Evolutionary conservation across 2,329 filamentous ascomycete genomes (phyloP).

Genomic region (Neoascochyta sp.): DNA sequence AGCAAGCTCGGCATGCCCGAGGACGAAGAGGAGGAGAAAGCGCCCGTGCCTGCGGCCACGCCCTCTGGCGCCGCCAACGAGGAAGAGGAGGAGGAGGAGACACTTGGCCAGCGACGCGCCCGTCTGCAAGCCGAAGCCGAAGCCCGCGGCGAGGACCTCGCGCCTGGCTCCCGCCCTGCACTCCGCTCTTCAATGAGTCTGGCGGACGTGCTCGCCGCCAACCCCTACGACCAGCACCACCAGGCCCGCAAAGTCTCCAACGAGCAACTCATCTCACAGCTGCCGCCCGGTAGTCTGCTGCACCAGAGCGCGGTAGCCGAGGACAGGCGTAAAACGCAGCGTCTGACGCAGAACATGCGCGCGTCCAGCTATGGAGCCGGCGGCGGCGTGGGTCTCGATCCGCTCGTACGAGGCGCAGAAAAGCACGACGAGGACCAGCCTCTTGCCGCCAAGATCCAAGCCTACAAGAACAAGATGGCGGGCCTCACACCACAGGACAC

Average conservation of each 20-base stretch:
- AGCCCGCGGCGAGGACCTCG: slow-evolving; percentile 39
- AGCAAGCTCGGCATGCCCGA: slow-evolving; percentile 39
- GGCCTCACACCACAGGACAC: slow-evolving; percentile 11
- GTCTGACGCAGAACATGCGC: slow-evolving; percentile 34
- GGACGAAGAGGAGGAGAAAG: slow-evolving; percentile 11
- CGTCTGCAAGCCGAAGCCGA: slow-evolving; percentile 69
- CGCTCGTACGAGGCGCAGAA: slow-evolving; percentile 22
- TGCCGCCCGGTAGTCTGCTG: slow-evolving; percentile 42
- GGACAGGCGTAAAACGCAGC: slow-evolving; percentile 35
- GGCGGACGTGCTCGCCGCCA: slow-evolving; percentile 59
- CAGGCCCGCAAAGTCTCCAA: slow-evolving; percentile 37
- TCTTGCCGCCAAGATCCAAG: slow-evolving; percentile 34
- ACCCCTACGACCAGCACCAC: slow-evolving; percentile 44
- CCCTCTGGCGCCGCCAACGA: slow-evolving; percentile 14
- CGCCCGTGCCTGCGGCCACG: slow-evolving; percentile 21
- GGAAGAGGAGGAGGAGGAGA: slow-evolving; percentile 63
- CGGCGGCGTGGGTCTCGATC: slow-evolving; percentile 21
- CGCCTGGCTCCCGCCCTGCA: slow-evolving; percentile 26
- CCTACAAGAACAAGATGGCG: slow-evolving; percentile 35
- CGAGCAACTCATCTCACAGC: slow-evolving; percentile 30
- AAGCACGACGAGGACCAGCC: slow-evolving; percentile 28
- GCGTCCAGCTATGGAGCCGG: slow-evolving; percentile 30
- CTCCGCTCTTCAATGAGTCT: slow-evolving; percentile 51
- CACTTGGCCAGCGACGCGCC: slow-evolving; percentile 70
- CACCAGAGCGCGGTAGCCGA: slow-evolving; percentile 38